Evolutionary conservation across 768 basidiomycete genomes (phyloP).

Genomic region (Imleria badia): DNA sequence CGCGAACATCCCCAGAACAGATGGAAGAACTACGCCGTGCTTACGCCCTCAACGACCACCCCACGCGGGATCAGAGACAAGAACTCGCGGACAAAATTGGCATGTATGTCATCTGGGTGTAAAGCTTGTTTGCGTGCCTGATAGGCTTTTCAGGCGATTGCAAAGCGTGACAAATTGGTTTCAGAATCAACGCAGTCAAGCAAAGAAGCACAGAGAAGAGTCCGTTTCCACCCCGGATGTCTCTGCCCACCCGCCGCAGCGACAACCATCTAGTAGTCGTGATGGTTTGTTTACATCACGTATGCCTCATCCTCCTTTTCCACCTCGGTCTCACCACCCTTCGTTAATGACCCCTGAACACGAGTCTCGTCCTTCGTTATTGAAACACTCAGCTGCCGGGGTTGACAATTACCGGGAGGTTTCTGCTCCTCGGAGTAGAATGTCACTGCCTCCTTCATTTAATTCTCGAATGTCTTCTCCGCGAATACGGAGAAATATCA

Average conservation of each 20-base stretch:
- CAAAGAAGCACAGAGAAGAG: slow-evolving; percentile 70
- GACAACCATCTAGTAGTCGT: slow-evolving; percentile 14
- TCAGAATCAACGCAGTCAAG: slow-evolving; percentile 79
- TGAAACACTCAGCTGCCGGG: slow-evolving; percentile 13
- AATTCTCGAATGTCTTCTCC: slow-evolving; percentile 30
- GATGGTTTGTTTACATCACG: slow-evolving; percentile 11
- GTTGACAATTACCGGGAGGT: slow-evolving; percentile 19
- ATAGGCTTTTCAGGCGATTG: slow-evolving; percentile 57
- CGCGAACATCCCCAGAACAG: slow-evolving; percentile 62
- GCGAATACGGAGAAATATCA: slow-evolving; percentile 26
- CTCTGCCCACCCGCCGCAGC: slow-evolving; percentile 6
- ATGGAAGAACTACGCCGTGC: slow-evolving; percentile 67
- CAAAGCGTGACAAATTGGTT: slow-evolving; percentile 86
- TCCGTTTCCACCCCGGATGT: slow-evolving; percentile 25
- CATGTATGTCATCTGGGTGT: slow-evolving; percentile 55
- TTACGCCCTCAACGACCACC: slow-evolving; percentile 65
- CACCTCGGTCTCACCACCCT: slow-evolving; percentile 32
- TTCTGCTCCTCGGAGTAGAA: slow-evolving; percentile 28
- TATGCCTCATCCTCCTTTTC: slow-evolving; percentile 13
- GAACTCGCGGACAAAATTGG: slow-evolving; percentile 66
- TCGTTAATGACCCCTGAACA: slow-evolving; percentile 28
- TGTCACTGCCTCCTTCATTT: slow-evolving; percentile 31
- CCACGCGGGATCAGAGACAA: slow-evolving; percentile 65
- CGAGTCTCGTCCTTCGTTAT: slow-evolving; percentile 12
- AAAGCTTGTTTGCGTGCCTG: slow-evolving; percentile 20